These are phyloP conservation scores for Boletus pseudopeckii DNA, from an alignment of 768 basidiomycete species.

Conservation along the genomic window DNA sequence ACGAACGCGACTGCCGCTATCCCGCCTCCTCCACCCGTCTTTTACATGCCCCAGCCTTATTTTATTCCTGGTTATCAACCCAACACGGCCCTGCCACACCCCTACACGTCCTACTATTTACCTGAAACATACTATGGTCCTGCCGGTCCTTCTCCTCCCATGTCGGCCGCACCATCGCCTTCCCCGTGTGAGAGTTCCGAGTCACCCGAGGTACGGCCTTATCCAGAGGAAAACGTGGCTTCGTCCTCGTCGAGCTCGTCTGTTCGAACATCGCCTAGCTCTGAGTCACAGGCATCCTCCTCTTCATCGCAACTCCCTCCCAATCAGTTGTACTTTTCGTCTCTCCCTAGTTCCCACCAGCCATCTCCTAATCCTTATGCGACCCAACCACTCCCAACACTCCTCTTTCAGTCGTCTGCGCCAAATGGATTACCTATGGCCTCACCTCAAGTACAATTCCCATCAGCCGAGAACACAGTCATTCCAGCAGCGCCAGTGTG, in stretches of 20 bases:
- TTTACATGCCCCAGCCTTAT: not conserved
- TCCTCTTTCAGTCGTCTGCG: conserved; percentile 1
- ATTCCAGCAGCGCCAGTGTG: conserved; percentile 3
- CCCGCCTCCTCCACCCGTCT: not conserved
- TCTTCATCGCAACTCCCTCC: conserved; percentile 11
- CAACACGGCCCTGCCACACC: conserved; percentile 12
- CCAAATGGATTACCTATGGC: not conserved
- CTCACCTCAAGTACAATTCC: conserved; percentile 1
- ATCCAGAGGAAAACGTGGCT: conserved; percentile 8
- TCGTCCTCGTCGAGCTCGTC: conserved; percentile 16
- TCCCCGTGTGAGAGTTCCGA: conserved; percentile 15
- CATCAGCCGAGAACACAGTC: not conserved
- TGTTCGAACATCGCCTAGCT: conserved; percentile 3
- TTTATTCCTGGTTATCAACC: conserved; percentile 1
- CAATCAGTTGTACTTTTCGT: not conserved
- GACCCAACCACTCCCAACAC: conserved; percentile 3
- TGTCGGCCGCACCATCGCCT: conserved; percentile 51
- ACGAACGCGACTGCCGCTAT: not conserved
- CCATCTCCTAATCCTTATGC: conserved; percentile 11
- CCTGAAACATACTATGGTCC: conserved; percentile 30
- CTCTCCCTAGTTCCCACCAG: conserved; percentile 10
- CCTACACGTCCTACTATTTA: conserved; percentile 23
- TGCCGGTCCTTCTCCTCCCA: conserved; percentile 50
- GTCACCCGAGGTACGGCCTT: conserved; percentile 9
- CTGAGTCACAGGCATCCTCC: conserved; percentile 19